Base-by-base conservation (phyloP, 768 basidiomycete species). In the Punctularia strigosozonata region DNA sequence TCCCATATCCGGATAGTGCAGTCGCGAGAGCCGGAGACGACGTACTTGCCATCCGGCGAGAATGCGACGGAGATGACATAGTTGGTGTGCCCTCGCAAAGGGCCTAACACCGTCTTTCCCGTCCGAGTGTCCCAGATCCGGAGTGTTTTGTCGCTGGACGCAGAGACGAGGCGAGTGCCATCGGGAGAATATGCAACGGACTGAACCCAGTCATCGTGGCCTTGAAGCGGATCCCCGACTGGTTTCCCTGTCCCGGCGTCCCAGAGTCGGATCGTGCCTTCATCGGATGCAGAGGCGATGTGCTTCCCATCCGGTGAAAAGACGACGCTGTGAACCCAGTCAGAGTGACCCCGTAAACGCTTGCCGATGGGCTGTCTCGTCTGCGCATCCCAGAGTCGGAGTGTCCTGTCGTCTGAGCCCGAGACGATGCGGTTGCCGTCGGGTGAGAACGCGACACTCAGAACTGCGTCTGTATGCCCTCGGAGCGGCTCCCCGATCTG, bases 181-280 rank as follows among this genome's bases (percentile, higher is more conserved):
- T 51, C 48, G 3, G 46, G 48, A 2, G 46, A 50, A 41, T 50
- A 48, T 15, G 46, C 43, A 21, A 53, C 4, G 4, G 46, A n/a
- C 8, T 24, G 36, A 20, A 51, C 24, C 1, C 30, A 4, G 15
- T 50, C 42, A 4, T 26, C 5, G 37, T 52, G 49, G 1, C 37
- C 43, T 4, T 1, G 14, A 12, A 53, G 36, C 5, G 20, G 32
- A 3, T 44, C 5, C 5, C 7, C 8, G 8, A 40, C 26, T n/a
- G n/a, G n/a, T n/a, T n/a, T n/a, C n/a, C n/a, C n/a, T n/a, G n/a
- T n/a, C n/a, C n/a, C n/a, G n/a, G n/a, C n/a, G n/a, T n/a, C n/a
- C n/a, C n/a, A n/a, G n/a, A n/a, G n/a, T n/a, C n/a, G n/a, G n/a
- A n/a, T n/a, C 4, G 59, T 62, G 52, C 63, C 10, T n/a, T n/a